A percentile compares a stretch with the other conserved stretches of the same genome.
Conservation (phyloP, 139 green algal species). For the Tetratostichococcus sp. region DNA sequence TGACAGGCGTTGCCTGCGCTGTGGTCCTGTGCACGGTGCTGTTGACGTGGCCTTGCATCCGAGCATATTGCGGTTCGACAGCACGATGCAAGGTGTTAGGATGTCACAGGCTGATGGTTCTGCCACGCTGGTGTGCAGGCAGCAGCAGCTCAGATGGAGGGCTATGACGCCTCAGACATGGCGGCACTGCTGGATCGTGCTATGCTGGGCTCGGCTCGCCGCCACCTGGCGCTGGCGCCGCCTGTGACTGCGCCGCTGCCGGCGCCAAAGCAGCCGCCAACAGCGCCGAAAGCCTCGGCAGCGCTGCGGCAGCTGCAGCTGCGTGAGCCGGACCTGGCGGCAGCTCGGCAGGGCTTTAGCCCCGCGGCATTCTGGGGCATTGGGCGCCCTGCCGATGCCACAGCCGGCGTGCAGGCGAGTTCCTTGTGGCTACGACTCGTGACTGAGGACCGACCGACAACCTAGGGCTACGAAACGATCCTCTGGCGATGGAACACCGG, state of each 20-base stretch:
- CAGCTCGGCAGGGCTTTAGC: slow-evolving; percentile 52
- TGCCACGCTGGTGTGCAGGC: not conserved
- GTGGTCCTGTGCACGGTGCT: too few relatives aligned
- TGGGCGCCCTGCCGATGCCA: not conserved
- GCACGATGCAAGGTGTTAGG: too few relatives aligned
- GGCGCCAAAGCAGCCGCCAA: slow-evolving; percentile 2
- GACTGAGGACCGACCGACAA: too few relatives aligned
- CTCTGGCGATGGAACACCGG: too few relatives aligned
- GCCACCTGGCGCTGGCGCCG: slow-evolving; percentile 21
- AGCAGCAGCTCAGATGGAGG: slow-evolving; percentile 47
- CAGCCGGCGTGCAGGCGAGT: not conserved
- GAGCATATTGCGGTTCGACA: too few relatives aligned
- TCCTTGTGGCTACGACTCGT: too few relatives aligned
- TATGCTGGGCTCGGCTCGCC: slow-evolving; percentile 37
- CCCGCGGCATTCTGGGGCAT: slow-evolving; percentile 65
- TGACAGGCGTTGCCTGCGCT: too few relatives aligned
- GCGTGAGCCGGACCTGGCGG: slow-evolving; percentile 33
- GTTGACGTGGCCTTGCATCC: too few relatives aligned
- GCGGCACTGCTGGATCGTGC: slow-evolving; percentile 64
- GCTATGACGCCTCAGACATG: slow-evolving; percentile 75
- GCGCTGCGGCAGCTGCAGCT: slow-evolving; percentile 16
- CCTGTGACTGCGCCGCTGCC: slow-evolving; percentile 5
- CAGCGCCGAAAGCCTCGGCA: not conserved
- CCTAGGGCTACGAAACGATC: too few relatives aligned
- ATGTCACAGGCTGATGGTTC: too few relatives aligned